phyloP scores from a whole-genome alignment of 108 stramenopile species.

The Conticribra weissflogii region DNA sequence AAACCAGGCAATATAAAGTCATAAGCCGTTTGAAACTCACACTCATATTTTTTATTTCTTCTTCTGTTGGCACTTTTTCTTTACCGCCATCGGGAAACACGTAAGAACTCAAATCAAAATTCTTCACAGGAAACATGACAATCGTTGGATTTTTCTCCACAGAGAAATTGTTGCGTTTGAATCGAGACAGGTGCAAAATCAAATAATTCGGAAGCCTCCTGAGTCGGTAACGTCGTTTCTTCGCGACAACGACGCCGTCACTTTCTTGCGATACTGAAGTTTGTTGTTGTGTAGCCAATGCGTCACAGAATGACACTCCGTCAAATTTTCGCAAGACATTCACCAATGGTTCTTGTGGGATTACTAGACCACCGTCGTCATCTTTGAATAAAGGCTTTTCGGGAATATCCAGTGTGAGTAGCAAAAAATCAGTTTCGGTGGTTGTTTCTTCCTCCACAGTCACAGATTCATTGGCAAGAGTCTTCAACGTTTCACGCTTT shows the following conservation, averaged over 20 bases:
- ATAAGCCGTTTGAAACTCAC: too few relatives aligned
- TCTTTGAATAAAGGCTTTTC: constrained; percentile 98
- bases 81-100: constrained; percentile 52
- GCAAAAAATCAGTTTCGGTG: constrained; percentile 80
- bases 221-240: constrained; percentile 85
- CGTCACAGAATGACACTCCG: constrained; percentile 86
- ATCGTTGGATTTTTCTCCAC: constrained; percentile 99
- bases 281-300: constrained; percentile 48
- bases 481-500: constrained; percentile 31
- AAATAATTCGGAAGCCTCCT: constrained; percentile 90
- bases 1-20: too few relatives aligned
- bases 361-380: constrained; percentile 94
- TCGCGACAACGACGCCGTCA: constrained; percentile 49
- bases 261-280: constrained; percentile 6
- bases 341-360: constrained; percentile 97
- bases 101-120: constrained; percentile 89
- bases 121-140: constrained; percentile 97
- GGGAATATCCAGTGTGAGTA: constrained; percentile 96
- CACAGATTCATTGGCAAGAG: constrained; percentile 37
- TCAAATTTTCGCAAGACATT: constrained; percentile 94
- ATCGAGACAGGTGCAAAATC: constrained; percentile 90
- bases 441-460: constrained; percentile 62
- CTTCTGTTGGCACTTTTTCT: constrained; percentile 61
- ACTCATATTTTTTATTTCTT: constrained; percentile 74
- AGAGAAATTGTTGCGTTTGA: constrained; percentile 90